Evolutionary conservation across 2,329 filamentous ascomycete genomes (phyloP), one percentile per base, ranked within the genome.

Genomic region (Colletotrichum camelliae): DNA sequence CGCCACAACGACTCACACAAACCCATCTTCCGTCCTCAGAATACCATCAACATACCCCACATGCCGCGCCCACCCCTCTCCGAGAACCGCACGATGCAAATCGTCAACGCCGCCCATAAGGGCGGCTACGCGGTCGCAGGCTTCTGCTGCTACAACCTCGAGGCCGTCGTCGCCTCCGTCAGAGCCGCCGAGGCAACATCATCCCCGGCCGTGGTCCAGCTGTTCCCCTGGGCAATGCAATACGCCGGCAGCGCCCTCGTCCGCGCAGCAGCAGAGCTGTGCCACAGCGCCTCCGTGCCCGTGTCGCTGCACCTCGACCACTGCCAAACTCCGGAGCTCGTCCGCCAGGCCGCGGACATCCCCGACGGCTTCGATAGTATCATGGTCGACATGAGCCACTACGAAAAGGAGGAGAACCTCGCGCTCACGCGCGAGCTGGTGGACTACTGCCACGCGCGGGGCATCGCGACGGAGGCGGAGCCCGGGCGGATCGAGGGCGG

Each of bases 371-470:
- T 95, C 78, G 93, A 95, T 81, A 89, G 87, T 71, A 94, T 95
- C 81, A 95, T 95, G 93, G 91, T 95, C 1, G 94, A 95, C 83
- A 95, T 95, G 93, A 91, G 88, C 74, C 93, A 95, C 81, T 92
- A 93, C 81, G 92, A 94, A 78, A 92, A 91, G 79, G 92, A 89
- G 67, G 93, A 94, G 85, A 95, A 95, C 80, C 85, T 95, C 52
- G 85, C 87, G 1, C 87, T 89, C 80, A 94, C 93, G 18, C 87
- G 86, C 67, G 90, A 93, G 73, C 83, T 94, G 70, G 91, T 92
- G 5, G 83, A 83, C 16, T 91, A 92, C 79, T 93, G 93, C 79
- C 90, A 93, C 79, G 89, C 84, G 74, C 86, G 89, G 27, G 92
- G 92, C 0, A 94, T 94, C 67, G 89, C 91, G 1, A 93, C 92